Conservation (phyloP, 23 red algal genomes). For the Pyropia haitanensis region DNA sequence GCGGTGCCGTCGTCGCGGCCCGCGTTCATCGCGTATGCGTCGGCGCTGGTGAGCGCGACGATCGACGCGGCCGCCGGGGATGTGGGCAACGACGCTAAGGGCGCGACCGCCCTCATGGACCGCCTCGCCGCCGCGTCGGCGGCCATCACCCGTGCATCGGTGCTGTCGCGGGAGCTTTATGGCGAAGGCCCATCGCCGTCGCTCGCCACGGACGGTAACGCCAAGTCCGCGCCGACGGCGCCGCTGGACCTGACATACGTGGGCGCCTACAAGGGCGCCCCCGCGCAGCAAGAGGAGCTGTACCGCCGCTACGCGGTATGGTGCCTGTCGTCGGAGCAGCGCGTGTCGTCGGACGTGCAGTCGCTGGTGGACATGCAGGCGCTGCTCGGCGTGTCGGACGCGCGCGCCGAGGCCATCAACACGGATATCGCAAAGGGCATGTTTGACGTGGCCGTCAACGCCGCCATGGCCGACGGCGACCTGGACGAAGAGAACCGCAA, state of each 20-base stretch:
- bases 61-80: constrained; percentile 25
- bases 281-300: constrained; percentile 33
- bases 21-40: constrained; percentile 19
- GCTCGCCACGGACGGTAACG: background rate
- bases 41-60: constrained; percentile 18
- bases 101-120: too few relatives aligned
- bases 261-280: constrained; percentile 19
- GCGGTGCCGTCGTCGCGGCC: constrained; percentile 7
- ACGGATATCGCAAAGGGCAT: constrained; percentile 74
- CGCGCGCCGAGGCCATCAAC: constrained; percentile 30
- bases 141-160: too few relatives aligned
- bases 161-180: constrained; percentile 12
- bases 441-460: constrained; percentile 72
- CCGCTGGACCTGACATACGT: constrained; percentile 21
- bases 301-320: constrained; percentile 59
- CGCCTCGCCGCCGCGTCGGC: too few relatives aligned
- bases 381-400: constrained; percentile 20
- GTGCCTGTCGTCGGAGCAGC: constrained; percentile 33
- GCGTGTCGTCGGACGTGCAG: constrained; percentile 24
- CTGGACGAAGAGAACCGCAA: constrained; percentile 30
- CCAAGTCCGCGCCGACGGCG: constrained; percentile 8
- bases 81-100: too few relatives aligned
- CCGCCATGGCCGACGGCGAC: constrained; percentile 62
- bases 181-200: background rate
- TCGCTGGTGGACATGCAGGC: constrained; percentile 41